Evolutionary conservation across 192 early-diverging fungal genomes (phyloP).

Genomic region (Umbelopsis sp.): DNA sequence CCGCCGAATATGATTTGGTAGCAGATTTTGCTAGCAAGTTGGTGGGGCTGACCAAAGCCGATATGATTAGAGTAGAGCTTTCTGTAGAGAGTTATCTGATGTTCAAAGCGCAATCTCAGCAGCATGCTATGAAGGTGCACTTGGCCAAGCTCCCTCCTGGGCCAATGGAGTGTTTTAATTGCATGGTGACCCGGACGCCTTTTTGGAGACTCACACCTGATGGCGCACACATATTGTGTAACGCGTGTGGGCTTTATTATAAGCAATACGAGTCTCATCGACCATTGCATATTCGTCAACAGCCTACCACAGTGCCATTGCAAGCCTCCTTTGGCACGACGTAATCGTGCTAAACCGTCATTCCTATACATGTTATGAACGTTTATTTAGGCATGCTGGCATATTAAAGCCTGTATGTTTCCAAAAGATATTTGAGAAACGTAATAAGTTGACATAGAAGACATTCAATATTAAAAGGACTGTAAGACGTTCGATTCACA

Average conservation of each 20-base stretch:
- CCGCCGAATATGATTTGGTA: background rate
- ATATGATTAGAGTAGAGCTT: background rate
- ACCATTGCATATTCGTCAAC: constrained; percentile 60
- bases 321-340: too few species aligned
- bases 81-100: background rate
- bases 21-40: background rate
- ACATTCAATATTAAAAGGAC: constrained; percentile 5
- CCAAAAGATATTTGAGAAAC: background rate
- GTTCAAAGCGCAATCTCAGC: background rate
- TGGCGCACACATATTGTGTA: constrained; percentile 79
- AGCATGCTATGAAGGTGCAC: constrained; percentile 10
- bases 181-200: constrained; percentile 74
- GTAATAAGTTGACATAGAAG: constrained; percentile 17
- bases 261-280: constrained; percentile 65
- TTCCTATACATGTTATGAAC: too few species aligned
- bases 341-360: too few species aligned
- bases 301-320: constrained; percentile 30
- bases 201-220: constrained; percentile 81
- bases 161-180: constrained; percentile 71
- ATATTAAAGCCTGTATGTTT: background rate
- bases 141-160: constrained; percentile 44
- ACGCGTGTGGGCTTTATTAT: constrained; percentile 78
- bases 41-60: background rate
- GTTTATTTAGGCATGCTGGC: background rate
- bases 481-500: background rate